Conservation (phyloP, 805 yeast genomes). For the Spathaspora passalidarum region DNA sequence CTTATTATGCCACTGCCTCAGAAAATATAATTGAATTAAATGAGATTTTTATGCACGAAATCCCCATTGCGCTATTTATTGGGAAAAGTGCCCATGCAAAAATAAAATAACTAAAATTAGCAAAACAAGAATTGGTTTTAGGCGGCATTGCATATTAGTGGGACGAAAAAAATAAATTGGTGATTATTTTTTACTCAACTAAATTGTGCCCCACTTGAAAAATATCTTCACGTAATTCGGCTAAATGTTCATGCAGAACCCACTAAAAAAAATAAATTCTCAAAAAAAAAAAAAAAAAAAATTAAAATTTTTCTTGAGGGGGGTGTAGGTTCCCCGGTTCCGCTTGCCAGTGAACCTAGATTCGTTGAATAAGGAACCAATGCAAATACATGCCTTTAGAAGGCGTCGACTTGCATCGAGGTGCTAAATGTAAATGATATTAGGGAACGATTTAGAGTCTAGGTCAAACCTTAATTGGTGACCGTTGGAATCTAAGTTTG, state of each 20-base stretch:
- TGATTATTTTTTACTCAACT: background rate
- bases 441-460: too few relatives aligned
- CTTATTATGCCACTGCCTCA: background rate
- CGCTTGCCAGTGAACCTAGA: too few relatives aligned
- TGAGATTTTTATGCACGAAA: background rate
- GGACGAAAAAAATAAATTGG: background rate
- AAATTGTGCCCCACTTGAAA: background rate
- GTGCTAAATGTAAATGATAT: too few relatives aligned
- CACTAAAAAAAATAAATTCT: background rate
- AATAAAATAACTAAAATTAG: too few relatives aligned
- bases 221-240: background rate
- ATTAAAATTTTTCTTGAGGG: too few relatives aligned
- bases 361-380: too few relatives aligned
- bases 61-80: background rate
- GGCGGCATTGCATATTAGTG: background rate
- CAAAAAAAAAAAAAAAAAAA: background rate
- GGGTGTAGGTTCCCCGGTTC: too few relatives aligned
- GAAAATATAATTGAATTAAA: background rate
- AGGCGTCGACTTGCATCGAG: too few relatives aligned
- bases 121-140: background rate
- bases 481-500: too few relatives aligned
- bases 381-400: too few relatives aligned
- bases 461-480: too few relatives aligned
- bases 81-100: too few relatives aligned
- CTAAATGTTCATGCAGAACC: background rate